phyloP scores from a whole-genome alignment of 257 asterid species.

The Solanum chmielewskii region DNA sequence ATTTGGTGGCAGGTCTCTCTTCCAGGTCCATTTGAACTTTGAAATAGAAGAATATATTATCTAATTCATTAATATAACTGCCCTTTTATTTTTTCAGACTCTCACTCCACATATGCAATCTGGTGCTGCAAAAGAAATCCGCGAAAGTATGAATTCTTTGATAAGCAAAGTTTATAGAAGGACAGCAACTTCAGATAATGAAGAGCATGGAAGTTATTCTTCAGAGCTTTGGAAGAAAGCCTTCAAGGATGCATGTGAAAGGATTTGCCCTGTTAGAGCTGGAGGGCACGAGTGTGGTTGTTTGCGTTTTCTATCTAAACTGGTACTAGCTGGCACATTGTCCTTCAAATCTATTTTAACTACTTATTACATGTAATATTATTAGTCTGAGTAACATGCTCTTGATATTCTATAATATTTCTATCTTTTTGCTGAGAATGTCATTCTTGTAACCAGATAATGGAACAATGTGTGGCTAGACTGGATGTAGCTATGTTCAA shows the following conservation, averaged over 20 bases:
- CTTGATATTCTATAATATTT: neutral
- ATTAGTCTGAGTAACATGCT: neutral
- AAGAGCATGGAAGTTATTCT: constrained; percentile 40
- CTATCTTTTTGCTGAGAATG: neutral
- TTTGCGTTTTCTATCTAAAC: constrained; percentile 57
- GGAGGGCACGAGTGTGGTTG: constrained; percentile 84
- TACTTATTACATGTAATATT: neutral
- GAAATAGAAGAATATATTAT: neutral
- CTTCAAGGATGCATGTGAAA: constrained; percentile 69
- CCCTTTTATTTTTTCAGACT: constrained; percentile 28
- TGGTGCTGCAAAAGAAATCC: constrained; percentile 40
- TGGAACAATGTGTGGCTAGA: constrained; percentile 71
- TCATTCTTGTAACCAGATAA: constrained; percentile 32
- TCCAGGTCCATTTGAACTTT: neutral
- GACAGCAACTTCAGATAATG: constrained; percentile 33
- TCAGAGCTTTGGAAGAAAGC: constrained; percentile 80
- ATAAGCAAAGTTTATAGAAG: constrained; percentile 19
- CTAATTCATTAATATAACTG: neutral
- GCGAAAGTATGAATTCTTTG: constrained; percentile 18
- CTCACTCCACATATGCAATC: constrained; percentile 83
- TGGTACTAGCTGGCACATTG: constrained; percentile 30
- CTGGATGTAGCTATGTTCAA: constrained; percentile 86
- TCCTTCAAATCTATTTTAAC: neutral
- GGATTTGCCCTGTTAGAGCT: constrained; percentile 86
- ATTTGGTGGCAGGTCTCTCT: constrained; percentile 84